Conservation (phyloP, 2,329 filamentous ascomycete species). For the Didymella pomorum region DNA sequence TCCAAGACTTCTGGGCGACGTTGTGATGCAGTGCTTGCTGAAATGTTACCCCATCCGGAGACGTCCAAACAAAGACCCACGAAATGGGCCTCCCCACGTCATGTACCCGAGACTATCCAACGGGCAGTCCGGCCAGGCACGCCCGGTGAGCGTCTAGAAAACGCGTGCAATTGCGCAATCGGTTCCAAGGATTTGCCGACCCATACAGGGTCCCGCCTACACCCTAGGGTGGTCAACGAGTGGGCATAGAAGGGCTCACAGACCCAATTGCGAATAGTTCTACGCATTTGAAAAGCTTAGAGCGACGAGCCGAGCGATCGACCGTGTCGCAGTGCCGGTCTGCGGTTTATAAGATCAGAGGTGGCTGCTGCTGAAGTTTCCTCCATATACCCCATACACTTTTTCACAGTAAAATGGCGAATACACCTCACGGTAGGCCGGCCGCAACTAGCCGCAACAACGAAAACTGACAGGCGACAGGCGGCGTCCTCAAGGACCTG, state of each 20-base stretch:
- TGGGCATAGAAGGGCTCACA: constrained; percentile 16
- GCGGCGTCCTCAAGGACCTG: constrained; percentile 95
- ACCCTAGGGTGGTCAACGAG: constrained; percentile 30
- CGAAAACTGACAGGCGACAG: constrained; percentile 11
- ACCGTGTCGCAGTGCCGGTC: constrained; percentile 11
- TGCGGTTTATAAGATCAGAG: constrained; percentile 14
- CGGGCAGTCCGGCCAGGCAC: constrained; percentile 5
- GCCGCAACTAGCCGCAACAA: background rate
- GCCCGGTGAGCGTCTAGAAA: constrained; percentile 26
- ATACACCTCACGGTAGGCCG: constrained; percentile 56
- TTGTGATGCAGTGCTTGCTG: constrained; percentile 8
- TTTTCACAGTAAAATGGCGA: constrained; percentile 53
- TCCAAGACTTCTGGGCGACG: constrained; percentile 2
- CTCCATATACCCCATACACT: constrained; percentile 14
- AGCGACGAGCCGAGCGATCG: constrained; percentile 23
- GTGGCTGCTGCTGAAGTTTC: constrained; percentile 15
- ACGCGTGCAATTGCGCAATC: constrained; percentile 52
- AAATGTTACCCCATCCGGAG: constrained; percentile 17
- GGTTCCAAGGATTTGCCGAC: constrained; percentile 45
- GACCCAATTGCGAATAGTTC: constrained; percentile 16
- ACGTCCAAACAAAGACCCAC: constrained; percentile 6
- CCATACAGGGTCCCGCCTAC: constrained; percentile 34
- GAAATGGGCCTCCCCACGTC: constrained; percentile 10
- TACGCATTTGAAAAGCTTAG: constrained; percentile 7
- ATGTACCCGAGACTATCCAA: constrained; percentile 5